These are phyloP conservation scores for Phytophthora sojae DNA, from an alignment of 352 stramenopile genomes.

Conservation along the genomic window DNA sequence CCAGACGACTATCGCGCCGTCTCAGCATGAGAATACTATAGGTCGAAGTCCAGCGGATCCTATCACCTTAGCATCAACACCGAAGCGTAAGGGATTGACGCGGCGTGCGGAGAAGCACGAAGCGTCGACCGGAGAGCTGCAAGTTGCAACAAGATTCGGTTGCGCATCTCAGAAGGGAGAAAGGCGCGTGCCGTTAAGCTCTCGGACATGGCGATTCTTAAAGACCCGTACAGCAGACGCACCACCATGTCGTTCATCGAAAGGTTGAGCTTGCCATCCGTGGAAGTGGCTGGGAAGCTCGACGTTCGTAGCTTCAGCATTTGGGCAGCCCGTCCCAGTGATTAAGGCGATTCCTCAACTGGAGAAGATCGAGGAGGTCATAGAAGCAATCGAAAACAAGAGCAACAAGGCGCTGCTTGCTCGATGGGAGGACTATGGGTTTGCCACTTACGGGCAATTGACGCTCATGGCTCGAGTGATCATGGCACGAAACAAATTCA, in stretches of 20 bases:
- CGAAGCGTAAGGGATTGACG: too few relatives aligned
- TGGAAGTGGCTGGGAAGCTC: background rate
- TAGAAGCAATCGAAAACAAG: background rate
- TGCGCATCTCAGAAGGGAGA: background rate
- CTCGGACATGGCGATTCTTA: background rate
- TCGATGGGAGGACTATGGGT: slow-evolving; percentile 2
- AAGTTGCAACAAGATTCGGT: background rate
- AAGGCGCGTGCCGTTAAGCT: background rate
- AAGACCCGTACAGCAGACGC: background rate
- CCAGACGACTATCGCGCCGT: too few relatives aligned
- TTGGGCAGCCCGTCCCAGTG: background rate
- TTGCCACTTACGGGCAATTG: slow-evolving; percentile 1
- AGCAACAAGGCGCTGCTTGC: background rate
- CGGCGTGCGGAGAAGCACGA: background rate
- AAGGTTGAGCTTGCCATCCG: background rate
- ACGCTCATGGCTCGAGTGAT: background rate
- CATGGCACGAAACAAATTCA: background rate
- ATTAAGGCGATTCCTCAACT: slow-evolving; percentile 5
- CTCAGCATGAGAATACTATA: too few relatives aligned
- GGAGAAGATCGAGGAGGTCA: background rate
- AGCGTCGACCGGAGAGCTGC: background rate
- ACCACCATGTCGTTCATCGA: background rate
- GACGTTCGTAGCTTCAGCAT: background rate
- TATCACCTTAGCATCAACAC: too few relatives aligned
- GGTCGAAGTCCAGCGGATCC: too few relatives aligned